Evolutionary conservation across 352 stramenopile species (phyloP), one percentile per base, ranked within the genome.

Genomic region (Phytophthora multivora): DNA sequence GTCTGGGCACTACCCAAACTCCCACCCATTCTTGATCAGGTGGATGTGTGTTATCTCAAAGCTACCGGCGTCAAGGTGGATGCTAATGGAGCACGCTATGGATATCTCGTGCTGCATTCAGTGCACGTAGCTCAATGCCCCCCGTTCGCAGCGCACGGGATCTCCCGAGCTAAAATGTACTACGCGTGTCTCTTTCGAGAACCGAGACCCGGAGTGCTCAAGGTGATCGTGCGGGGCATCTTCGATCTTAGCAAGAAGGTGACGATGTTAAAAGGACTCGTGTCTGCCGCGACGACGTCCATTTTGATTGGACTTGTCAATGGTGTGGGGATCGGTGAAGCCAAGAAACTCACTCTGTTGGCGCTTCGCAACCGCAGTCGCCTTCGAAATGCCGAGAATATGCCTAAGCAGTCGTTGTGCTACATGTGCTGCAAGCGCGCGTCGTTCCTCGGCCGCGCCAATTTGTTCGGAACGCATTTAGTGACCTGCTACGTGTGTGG

Each of bases 261-360:
- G 26, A 52, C 42, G 5, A 70, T 77, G 43, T 16, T 70, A 0
- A 66, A 68, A 10, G 26, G 46, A 0, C 7, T 73, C 0, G 49
- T 70, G 13, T 57, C 60, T 9, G 51, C 65, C 6, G 63, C 67
- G 0, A 82, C 73, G 3, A 61, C 61, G 8, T 72, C 67, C 1
- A 41, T 83, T 13, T 71, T 78, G 50, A 58, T 73, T 4, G 72
- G 73, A 10, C 28, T 80, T 31, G 52, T 86, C n/a, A 78, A 74
- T 25, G 73, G 71, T 10, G 66, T 82, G 12, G 61, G 63, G 5
- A 77, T 70, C n/a, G 66, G 73, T 0, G 56, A 77, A 42, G 71
- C 76, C 51, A 85, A 85, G 64, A 85, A 82, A 51, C 59, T 85
- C 15, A 86, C 74, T 0, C 55, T 83, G 15, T 15, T 86, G 26